Base-by-base conservation (phyloP, 306 rosid species). In the Luffa aegyptiaca region DNA sequence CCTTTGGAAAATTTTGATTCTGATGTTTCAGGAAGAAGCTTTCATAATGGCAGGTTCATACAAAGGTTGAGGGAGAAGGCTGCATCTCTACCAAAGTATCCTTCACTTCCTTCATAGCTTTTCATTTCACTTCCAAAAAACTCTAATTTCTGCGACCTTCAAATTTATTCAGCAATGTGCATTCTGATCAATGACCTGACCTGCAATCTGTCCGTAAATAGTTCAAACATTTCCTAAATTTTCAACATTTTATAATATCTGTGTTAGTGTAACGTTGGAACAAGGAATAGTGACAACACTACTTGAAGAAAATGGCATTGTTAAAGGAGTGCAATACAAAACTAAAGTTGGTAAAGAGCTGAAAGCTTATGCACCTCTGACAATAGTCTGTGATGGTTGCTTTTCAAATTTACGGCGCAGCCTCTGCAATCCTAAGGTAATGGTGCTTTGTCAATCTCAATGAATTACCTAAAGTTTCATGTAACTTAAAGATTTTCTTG, bases 281-380 rank as follows among this genome's bases (percentile, higher is more conserved):
- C 90, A 91, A 86, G 96, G 96, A 63, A 87, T 79, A 16, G 96
- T 87, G 5, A 88, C 90, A 52, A 83, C 91, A 58, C 80, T 91
- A 77, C 82, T 91, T 52, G 84, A 88, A 84, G 89, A 85, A 78
- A 82, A 89, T 61, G 89, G 87, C 70, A 87, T 81, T 17, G 64
- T 89, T 71, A 83, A 80, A 42, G 96, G 96, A 78, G 92, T 91
- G 75, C 88, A 80, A 41, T 91, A 91, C 83, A 91, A 83, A 84
- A 81, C 89, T 10, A 89, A 83, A 85, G 87, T 76, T 68, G 88
- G 92, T 18, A 80, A 76, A 78, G 83, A 83, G 77, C 84, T 39
- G 55, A 52, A 80, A 79, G 93, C 92, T 37, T 85, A 78, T 81
- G 93, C 93, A 83, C 90, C 26, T 26, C 31, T 26, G 31, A 26